Evolutionary conservation across 2,329 filamentous ascomycete species (phyloP).

Genomic region (Sclerotinia sclerotiorum): DNA sequence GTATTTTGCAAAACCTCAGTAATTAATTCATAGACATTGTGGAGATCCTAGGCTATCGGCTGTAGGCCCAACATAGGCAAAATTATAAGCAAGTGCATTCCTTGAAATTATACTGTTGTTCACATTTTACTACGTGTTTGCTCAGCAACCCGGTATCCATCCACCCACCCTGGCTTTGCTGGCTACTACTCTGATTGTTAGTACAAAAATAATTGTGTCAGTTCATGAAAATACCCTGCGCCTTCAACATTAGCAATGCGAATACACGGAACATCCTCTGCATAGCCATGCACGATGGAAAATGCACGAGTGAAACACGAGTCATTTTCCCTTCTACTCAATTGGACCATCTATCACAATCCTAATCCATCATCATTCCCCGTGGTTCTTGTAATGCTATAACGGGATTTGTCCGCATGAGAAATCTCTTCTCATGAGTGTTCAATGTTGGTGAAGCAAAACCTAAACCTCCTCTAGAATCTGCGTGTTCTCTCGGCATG

Average conservation of each 20-base stretch:
- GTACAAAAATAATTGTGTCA: neutral
- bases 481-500: neutral
- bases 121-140: neutral
- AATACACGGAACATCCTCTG: neutral
- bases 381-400: neutral
- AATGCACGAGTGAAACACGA: neutral
- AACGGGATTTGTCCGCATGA: too few relatives aligned
- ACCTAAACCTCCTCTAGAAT: neutral
- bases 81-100: constrained; percentile 6
- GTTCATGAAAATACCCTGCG: neutral
- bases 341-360: too few relatives aligned
- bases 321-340: neutral
- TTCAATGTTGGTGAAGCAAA: neutral
- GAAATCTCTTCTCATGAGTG: neutral
- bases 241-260: neutral
- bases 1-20: neutral
- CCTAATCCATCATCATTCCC: neutral
- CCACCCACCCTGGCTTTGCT: neutral
- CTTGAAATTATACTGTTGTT: neutral
- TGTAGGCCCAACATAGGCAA: neutral
- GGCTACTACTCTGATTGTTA: neutral
- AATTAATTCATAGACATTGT: neutral
- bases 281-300: neutral
- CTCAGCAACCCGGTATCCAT: neutral
- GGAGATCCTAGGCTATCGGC: too few relatives aligned